These are phyloP conservation scores for Chytriomyces confervae DNA, from an alignment of 192 early-diverging fungal species.

Conservation along the genomic window DNA sequence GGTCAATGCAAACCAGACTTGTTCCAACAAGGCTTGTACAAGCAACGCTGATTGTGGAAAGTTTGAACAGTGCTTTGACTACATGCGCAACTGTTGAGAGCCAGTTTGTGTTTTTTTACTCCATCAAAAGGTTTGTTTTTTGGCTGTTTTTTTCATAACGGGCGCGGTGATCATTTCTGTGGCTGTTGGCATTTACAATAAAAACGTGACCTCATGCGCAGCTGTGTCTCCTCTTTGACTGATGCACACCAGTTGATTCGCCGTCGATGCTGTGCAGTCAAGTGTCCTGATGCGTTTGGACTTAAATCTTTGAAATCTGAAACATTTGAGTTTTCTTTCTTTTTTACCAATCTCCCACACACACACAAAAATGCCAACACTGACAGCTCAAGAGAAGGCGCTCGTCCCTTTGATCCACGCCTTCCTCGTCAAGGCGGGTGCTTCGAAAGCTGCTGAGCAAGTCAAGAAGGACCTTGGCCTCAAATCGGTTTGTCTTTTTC, in stretches of 20 bases:
- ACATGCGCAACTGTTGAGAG: background rate
- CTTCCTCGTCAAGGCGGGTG: slow-evolving; percentile 37
- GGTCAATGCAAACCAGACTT: slow-evolving; percentile 6
- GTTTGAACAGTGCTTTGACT: slow-evolving; percentile 11
- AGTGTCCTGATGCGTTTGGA: too few relatives aligned
- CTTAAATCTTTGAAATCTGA: too few relatives aligned
- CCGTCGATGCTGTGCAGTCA: too few relatives aligned
- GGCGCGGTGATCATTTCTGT: too few relatives aligned
- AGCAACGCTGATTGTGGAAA: background rate
- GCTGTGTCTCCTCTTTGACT: too few relatives aligned
- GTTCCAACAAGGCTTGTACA: background rate
- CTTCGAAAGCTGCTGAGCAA: slow-evolving; percentile 37
- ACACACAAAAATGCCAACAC: too few relatives aligned
- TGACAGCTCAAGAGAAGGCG: slow-evolving; percentile 24
- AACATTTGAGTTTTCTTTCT: too few relatives aligned
- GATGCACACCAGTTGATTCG: too few relatives aligned
- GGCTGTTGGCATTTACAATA: too few relatives aligned
- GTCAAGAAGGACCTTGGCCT: slow-evolving; percentile 39
- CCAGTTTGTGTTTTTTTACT: background rate
- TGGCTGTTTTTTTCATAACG: background rate
- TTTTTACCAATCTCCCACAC: too few relatives aligned
- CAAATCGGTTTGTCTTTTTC: background rate
- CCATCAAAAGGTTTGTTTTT: background rate
- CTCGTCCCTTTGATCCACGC: slow-evolving; percentile 37
- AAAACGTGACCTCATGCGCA: too few relatives aligned